A percentile compares a stretch with the other conserved stretches of the same genome.
Conservation (phyloP, 495 filamentous ascomycete species). For the Apiosordaria backusii region DNA sequence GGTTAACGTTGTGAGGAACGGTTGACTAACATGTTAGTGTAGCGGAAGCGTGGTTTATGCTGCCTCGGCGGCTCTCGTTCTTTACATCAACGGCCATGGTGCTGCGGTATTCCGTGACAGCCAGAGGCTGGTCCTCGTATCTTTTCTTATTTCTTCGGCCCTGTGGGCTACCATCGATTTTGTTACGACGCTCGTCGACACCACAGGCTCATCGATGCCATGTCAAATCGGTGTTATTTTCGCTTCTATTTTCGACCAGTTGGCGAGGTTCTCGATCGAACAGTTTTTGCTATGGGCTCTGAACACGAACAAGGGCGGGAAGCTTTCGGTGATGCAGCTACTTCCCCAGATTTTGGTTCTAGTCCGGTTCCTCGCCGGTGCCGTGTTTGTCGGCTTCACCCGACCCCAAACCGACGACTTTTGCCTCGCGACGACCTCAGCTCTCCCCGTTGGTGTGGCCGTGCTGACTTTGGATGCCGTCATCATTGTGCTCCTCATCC, state of each 20-base stretch:
- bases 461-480: constrained; percentile 44
- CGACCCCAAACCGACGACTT: constrained; percentile 47
- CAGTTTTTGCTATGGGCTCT: constrained; percentile 52
- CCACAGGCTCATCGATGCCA: constrained; percentile 34
- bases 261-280: constrained; percentile 47
- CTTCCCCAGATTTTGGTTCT: constrained; percentile 43
- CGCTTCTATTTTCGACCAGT: constrained; percentile 51
- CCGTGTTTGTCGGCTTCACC: constrained; percentile 48
- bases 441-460: constrained; percentile 41
- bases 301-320: constrained; percentile 34
- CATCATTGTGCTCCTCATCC: constrained; percentile 40
- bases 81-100: constrained; percentile 50
- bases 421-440: constrained; percentile 46
- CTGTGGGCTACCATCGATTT: constrained; percentile 53
- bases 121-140: constrained; percentile 60
- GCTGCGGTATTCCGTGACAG: constrained; percentile 51
- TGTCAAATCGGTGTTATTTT: constrained; percentile 50
- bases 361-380: constrained; percentile 45
- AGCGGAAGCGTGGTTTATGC: constrained; percentile 53
- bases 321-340: constrained; percentile 26
- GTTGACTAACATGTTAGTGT: constrained; percentile 4
- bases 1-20: neutral
- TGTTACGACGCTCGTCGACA: constrained; percentile 43
- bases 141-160: constrained; percentile 48
- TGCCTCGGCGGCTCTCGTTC: constrained; percentile 49